A percentile compares a stretch with the other conserved stretches of the same genome.
phyloP scores from a whole-genome alignment of 2,329 filamentous ascomycete species.

The Hortaea werneckii region DNA sequence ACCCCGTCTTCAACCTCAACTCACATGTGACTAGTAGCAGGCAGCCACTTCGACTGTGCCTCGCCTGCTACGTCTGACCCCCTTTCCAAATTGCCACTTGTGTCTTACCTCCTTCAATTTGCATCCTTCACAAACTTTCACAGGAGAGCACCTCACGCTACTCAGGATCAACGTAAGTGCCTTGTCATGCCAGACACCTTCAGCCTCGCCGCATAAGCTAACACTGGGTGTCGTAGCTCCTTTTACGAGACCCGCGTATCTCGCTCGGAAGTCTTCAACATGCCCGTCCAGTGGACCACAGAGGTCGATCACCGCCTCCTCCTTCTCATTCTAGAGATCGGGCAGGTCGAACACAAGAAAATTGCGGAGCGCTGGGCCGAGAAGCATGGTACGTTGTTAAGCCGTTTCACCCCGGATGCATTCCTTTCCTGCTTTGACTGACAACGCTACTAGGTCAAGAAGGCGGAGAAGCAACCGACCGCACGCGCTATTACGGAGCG shows the following conservation, averaged over 20 bases:
- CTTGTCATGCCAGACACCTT: too few relatives aligned
- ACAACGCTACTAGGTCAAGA: background rate
- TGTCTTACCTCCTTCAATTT: too few relatives aligned
- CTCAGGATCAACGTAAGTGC: too few relatives aligned
- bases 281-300: background rate
- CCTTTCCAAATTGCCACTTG: too few relatives aligned
- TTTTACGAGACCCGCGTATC: too few relatives aligned
- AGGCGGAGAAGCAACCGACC: background rate
- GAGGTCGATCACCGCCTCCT: slow-evolving; percentile 14
- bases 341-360: slow-evolving; percentile 10
- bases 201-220: too few relatives aligned
- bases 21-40: background rate
- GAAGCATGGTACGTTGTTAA: slow-evolving; percentile 5
- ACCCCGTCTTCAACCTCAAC: background rate
- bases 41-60: background rate
- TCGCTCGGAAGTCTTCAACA: background rate
- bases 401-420: background rate
- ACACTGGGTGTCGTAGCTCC: too few relatives aligned
- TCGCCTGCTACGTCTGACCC: too few relatives aligned
- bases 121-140: too few relatives aligned
- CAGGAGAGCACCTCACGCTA: too few relatives aligned
- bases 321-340: slow-evolving; percentile 12
- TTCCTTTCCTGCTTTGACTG: background rate
- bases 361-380: slow-evolving; percentile 8
- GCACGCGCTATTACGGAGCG: slow-evolving; percentile 1